Conservation (phyloP, 2,329 filamentous ascomycete genomes). For the Neofusicoccum umdonicola region DNA sequence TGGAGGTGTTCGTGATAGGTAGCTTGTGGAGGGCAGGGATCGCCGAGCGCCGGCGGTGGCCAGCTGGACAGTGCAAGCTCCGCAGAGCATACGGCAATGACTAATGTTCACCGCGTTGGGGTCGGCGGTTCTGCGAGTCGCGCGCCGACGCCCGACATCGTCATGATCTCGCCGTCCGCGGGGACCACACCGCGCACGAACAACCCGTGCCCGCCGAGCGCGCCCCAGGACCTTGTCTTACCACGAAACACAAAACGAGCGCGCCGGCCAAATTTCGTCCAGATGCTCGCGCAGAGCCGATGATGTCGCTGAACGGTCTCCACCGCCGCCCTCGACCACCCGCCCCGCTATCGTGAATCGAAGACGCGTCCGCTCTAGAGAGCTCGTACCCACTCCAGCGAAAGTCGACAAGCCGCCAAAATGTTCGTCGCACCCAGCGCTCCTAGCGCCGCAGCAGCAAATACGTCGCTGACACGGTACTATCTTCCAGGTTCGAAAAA, state of each 20-base stretch:
- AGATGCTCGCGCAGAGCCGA: slow-evolving; percentile 7
- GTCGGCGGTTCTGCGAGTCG: background rate
- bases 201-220: background rate
- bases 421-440: background rate
- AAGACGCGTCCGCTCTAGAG: slow-evolving; percentile 3
- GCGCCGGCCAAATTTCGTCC: background rate
- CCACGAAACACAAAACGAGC: background rate
- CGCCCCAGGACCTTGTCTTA: background rate
- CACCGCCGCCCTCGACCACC: slow-evolving; percentile 10
- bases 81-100: background rate
- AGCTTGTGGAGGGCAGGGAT: background rate
- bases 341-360: slow-evolving; percentile 11
- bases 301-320: slow-evolving; percentile 12
- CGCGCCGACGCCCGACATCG: background rate
- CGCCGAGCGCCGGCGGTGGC: background rate
- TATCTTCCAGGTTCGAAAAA: slow-evolving; percentile 83
- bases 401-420: background rate
- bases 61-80: background rate
- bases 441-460: background rate
- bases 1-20: background rate
- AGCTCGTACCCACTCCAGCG: background rate
- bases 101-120: background rate
- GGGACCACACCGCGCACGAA: slow-evolving; percentile 11
- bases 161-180: slow-evolving; percentile 12
- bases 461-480: background rate